phyloP scores from a whole-genome alignment of 495 filamentous ascomycete genomes.

The Elaphomyces granulatus region DNA sequence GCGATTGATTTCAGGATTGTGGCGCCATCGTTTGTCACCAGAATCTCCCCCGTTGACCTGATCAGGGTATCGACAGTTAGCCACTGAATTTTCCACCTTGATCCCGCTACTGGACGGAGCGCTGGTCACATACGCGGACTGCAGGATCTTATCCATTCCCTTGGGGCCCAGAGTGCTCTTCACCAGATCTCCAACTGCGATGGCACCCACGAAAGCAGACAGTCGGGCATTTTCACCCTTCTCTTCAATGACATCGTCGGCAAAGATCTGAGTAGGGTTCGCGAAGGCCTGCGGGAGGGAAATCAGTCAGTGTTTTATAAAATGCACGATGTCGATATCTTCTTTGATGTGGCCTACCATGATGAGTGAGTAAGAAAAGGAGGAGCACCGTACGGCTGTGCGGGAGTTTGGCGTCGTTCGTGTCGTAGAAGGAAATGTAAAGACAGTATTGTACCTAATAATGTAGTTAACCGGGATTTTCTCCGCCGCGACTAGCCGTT shows the following conservation, averaged over 20 bases:
- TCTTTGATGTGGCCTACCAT: too few relatives aligned
- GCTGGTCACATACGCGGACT: constrained; percentile 71
- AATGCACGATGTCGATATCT: too few relatives aligned
- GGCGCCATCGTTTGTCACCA: constrained; percentile 97
- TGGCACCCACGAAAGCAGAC: constrained; percentile 90
- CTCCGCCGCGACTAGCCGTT: too few relatives aligned
- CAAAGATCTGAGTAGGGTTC: constrained; percentile 96
- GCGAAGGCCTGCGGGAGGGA: too few relatives aligned
- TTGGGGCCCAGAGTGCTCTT: constrained; percentile 96
- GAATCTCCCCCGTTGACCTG: constrained; percentile 89
- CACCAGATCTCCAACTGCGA: constrained; percentile 90
- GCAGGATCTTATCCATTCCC: constrained; percentile 99
- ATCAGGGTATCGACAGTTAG: constrained; percentile 8
- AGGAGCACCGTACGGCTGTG: too few relatives aligned
- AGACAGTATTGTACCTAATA: too few relatives aligned
- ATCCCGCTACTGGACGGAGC: too few relatives aligned
- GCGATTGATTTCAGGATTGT: constrained; percentile 97
- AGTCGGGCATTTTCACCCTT: constrained; percentile 99
- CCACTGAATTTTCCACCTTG: constrained; percentile 6
- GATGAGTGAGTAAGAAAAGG: too few relatives aligned
- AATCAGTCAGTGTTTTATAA: too few relatives aligned
- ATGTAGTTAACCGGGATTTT: too few relatives aligned
- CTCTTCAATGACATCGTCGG: constrained; percentile 91
- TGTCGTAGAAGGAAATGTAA: too few relatives aligned
- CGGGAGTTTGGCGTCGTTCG: too few relatives aligned